Evolutionary conservation across 768 basidiomycete genomes (phyloP).

Genomic region (Boletus sp.): DNA sequence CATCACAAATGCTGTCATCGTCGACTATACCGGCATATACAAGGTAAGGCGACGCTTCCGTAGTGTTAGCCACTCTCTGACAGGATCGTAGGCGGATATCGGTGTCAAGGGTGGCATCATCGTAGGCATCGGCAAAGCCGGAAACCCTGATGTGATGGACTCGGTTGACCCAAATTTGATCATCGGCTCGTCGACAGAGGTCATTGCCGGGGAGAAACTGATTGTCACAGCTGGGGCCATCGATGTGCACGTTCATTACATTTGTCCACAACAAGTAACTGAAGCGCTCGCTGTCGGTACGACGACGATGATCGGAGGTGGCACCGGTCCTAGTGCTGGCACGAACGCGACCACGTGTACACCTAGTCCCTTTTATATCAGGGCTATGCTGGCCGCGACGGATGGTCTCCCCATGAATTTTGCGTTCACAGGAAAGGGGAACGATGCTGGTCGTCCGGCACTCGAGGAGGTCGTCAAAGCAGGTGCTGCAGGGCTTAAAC

Average conservation of each 20-base stretch:
- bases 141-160: slow-evolving; percentile 93
- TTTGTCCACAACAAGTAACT: slow-evolving; percentile 87
- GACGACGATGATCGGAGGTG: slow-evolving; percentile 94
- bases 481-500: slow-evolving; percentile 85
- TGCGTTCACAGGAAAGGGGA: slow-evolving; percentile 94
- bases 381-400: slow-evolving; percentile 87
- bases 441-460: slow-evolving; percentile 73
- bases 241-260: slow-evolving; percentile 92
- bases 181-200: slow-evolving; percentile 90
- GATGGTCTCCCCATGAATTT: slow-evolving; percentile 91
- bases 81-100: slow-evolving; percentile 74
- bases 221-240: slow-evolving; percentile 92
- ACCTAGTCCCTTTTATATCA: slow-evolving; percentile 83
- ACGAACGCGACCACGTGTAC: slow-evolving; percentile 93
- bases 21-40: slow-evolving; percentile 95
- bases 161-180: slow-evolving; percentile 67
- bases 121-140: slow-evolving; percentile 91
- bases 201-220: slow-evolving; percentile 91
- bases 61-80: slow-evolving; percentile 1
- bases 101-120: slow-evolving; percentile 84
- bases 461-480: slow-evolving; percentile 79
- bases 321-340: slow-evolving; percentile 89
- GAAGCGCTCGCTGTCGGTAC: slow-evolving; percentile 83
- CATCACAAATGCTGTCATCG: slow-evolving; percentile 90
- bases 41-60: slow-evolving; percentile 51